Evolutionary conservation across 176 grass and related monocot genomes (phyloP), one percentile per base, ranked within the genome.

Genomic region (Typha latifolia): DNA sequence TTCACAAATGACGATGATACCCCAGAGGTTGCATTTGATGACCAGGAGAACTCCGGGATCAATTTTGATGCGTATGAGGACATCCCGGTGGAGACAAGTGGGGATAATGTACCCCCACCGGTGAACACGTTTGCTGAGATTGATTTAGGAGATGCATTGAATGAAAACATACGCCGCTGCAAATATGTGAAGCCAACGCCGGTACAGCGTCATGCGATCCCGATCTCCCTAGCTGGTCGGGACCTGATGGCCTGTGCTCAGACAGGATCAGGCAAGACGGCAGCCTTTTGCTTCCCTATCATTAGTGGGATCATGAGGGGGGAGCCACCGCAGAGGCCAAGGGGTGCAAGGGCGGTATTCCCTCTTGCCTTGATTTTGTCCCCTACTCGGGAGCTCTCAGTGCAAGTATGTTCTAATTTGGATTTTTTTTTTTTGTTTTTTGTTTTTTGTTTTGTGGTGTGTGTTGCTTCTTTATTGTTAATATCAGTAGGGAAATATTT

Each of bases 231-330:
- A 56, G 77, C 71, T 5, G 91, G 91, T 14, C 69, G 91, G 65
- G 91, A 91, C 70, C 84, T 96, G 67, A 96, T 96, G 91, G 91
- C 87, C 12, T 96, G 91, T 47, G 91, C 91, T 63, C 91, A 91
- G 79, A 96, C 91, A 12, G 91, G 91, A 6, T 91, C 91, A 31
- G 92, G 87, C 37, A 96, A 96, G 74, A 88, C 91, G 0, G 87
- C 87, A 14, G 87, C 91, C 24, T 96, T 96, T 48, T 91, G 91
- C 78, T 96, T 96, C 47, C 87, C 91, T 0, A 91, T 96, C 62
- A 96, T 96, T 34, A 81, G 87, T 70, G 91, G 87, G 26, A 91
- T 91, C 70, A 66, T 96, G 71, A 87, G 77, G 9, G 76, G 66
- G 61, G 59, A 53, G 49, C 84, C 84, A 29, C 80, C 74, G 10